Conservation (phyloP, 495 filamentous ascomycete genomes). For the Chaetomium fimeti region DNA sequence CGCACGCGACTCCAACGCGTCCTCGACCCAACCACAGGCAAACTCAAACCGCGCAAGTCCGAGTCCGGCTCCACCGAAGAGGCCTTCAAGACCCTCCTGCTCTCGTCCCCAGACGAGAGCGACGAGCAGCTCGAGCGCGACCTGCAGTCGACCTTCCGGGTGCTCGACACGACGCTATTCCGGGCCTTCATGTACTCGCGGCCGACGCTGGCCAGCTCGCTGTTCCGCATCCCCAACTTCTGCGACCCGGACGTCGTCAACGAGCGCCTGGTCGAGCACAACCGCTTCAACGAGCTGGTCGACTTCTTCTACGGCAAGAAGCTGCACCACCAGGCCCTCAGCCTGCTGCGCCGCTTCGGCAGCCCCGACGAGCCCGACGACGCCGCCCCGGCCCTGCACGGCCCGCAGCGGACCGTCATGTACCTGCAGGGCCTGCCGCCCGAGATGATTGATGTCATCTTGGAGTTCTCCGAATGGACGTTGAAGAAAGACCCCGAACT, state of each 20-base stretch:
- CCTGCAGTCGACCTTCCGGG: constrained; percentile 68
- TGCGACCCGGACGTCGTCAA: constrained; percentile 95
- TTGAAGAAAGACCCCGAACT: constrained; percentile 65
- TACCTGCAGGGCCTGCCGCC: constrained; percentile 88
- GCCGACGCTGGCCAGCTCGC: constrained; percentile 77
- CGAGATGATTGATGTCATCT: constrained; percentile 83
- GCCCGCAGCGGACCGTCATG: constrained; percentile 78
- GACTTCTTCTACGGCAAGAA: constrained; percentile 97
- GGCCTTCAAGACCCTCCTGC: constrained; percentile 50
- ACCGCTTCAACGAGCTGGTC: constrained; percentile 88
- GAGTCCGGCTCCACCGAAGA: constrained; percentile 55
- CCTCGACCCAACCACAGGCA: constrained; percentile 70
- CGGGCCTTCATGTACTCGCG: constrained; percentile 87
- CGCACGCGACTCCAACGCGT: constrained; percentile 77
- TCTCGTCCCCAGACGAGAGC: constrained; percentile 47
- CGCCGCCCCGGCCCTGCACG: constrained; percentile 66
- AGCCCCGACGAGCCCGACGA: constrained; percentile 63
- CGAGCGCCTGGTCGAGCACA: constrained; percentile 82
- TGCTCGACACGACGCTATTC: constrained; percentile 94
- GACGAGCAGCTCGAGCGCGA: constrained; percentile 66
- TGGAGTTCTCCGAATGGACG: constrained; percentile 91
- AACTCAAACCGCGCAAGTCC: constrained; percentile 59
- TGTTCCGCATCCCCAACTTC: constrained; percentile 96
- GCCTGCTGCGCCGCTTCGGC: constrained; percentile 80
- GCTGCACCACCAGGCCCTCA: constrained; percentile 83